phyloP scores from a whole-genome alignment of 2,329 filamentous ascomycete genomes.

The Colletotrichum siamense region DNA sequence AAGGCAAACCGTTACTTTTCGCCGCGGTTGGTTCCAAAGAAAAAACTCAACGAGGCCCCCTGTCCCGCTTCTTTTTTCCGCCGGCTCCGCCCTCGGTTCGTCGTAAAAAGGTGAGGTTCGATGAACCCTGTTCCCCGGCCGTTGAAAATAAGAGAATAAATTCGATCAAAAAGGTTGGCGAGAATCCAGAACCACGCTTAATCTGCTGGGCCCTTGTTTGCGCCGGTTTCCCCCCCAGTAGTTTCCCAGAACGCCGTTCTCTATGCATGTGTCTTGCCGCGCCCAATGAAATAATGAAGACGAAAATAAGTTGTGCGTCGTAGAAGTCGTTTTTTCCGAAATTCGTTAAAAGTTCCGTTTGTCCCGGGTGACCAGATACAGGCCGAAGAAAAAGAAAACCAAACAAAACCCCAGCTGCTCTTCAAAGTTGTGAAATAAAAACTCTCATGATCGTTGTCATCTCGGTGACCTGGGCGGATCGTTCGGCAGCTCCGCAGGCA shows the following conservation, averaged over 20 bases:
- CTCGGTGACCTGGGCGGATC: conserved; percentile 16
- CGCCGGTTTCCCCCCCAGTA: neutral
- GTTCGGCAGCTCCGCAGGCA: conserved; percentile 20
- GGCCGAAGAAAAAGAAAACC: neutral
- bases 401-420: neutral
- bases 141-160: neutral
- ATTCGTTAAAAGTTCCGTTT: neutral
- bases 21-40: neutral
- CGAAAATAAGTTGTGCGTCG: neutral
- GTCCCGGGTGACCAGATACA: neutral
- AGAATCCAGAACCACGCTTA: neutral
- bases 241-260: conserved; percentile 5
- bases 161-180: neutral
- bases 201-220: neutral
- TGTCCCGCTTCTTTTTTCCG: neutral
- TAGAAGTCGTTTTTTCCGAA: neutral
- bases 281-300: neutral
- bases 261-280: conserved; percentile 18
- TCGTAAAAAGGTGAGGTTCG: neutral
- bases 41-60: neutral
- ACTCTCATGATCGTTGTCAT: neutral
- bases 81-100: neutral
- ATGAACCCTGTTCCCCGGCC: neutral
- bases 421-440: neutral
- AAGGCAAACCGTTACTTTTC: neutral